Conservation (phyloP, 495 filamentous ascomycete species). For the Xylaria bambusicola region DNA sequence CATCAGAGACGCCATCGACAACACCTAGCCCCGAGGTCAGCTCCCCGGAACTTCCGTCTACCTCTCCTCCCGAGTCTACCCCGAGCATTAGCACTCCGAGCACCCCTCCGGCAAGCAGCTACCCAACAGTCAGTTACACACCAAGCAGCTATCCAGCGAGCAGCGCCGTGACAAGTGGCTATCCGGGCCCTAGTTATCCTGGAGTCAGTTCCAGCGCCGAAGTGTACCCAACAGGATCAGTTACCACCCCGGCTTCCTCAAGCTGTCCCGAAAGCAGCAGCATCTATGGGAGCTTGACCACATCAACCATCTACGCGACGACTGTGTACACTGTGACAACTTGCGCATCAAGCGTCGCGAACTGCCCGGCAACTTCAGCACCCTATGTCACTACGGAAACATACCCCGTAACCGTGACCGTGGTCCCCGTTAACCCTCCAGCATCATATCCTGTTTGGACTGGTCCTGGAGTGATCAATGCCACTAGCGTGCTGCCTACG, state of each 20-base stretch:
- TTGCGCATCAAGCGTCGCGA: slow-evolving; percentile 56
- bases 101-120: background rate
- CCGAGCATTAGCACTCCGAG: background rate
- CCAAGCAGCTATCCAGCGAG: background rate
- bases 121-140: background rate
- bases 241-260: background rate
- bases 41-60: background rate
- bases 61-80: background rate
- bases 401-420: background rate
- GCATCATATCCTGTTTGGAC: slow-evolving; percentile 5
- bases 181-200: background rate
- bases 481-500: background rate
- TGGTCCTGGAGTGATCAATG: background rate
- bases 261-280: background rate
- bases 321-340: slow-evolving; percentile 58
- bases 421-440: background rate
- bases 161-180: background rate
- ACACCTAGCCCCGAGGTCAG: background rate
- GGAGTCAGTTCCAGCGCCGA: background rate
- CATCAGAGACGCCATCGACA: background rate
- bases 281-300: slow-evolving; percentile 35
- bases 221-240: background rate
- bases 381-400: background rate
- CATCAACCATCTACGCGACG: slow-evolving; percentile 63
- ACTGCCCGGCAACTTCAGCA: slow-evolving; percentile 52